Conservation (phyloP, 495 filamentous ascomycete genomes). For the Talaromyces wortmannii region DNA sequence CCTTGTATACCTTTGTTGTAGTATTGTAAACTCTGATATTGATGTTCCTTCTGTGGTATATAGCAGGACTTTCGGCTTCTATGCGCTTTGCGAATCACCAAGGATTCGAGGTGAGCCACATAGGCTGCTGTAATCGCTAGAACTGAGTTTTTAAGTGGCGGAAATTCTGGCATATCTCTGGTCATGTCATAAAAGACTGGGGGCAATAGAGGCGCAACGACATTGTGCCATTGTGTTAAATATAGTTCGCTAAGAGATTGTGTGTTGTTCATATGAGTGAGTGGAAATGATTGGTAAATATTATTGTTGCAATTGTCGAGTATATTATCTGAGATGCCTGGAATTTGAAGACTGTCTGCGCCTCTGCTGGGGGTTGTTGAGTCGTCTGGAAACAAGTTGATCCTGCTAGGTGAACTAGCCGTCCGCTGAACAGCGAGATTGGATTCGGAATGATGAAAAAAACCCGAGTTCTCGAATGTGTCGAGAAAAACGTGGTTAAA, state of each 20-base stretch:
- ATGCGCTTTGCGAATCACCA: not conserved
- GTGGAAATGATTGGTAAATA: not conserved
- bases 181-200: not conserved
- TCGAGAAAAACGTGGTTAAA: not conserved
- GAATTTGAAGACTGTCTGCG: not conserved
- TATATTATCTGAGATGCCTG: not conserved
- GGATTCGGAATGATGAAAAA: not conserved
- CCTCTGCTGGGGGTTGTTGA: not conserved
- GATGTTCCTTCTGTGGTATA: slow-evolving; percentile 3
- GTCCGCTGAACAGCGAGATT: not conserved
- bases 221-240: slow-evolving; percentile 2
- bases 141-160: not conserved
- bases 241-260: not conserved
- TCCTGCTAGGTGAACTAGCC: not conserved
- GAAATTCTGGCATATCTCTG: not conserved
- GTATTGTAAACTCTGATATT: slow-evolving; percentile 2
- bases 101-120: not conserved
- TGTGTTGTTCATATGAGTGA: not conserved
- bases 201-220: not conserved
- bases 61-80: not conserved
- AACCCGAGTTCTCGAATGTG: not conserved
- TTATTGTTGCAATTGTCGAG: not conserved
- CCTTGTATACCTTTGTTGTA: slow-evolving; percentile 1
- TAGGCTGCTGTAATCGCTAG: slow-evolving; percentile 1
- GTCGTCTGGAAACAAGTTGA: not conserved